Conservation (phyloP, 352 stramenopile genomes). For the Pythium rhizo-oryzae region DNA sequence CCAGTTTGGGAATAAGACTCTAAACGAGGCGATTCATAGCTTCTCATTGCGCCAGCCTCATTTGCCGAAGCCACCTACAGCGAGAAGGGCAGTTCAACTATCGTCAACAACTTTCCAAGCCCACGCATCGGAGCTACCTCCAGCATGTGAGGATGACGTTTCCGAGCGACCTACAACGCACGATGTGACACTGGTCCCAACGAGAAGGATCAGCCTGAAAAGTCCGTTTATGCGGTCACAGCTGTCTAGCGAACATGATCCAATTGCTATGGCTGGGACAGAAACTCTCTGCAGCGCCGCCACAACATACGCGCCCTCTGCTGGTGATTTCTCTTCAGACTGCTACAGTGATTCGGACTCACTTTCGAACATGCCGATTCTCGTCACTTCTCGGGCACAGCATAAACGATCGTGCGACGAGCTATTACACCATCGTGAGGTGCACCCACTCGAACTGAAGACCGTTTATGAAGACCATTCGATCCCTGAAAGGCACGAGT, state of each 20-base stretch:
- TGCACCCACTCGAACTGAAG: not conserved
- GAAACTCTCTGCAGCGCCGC: slow-evolving; percentile 17
- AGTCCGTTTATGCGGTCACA: not conserved
- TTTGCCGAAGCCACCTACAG: not conserved
- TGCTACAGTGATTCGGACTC: not conserved
- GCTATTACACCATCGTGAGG: not conserved
- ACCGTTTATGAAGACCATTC: slow-evolving; percentile 6
- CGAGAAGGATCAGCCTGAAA: not conserved
- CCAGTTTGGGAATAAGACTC: slow-evolving; percentile 70
- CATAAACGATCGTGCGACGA: not conserved
- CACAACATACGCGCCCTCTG: slow-evolving; percentile 1
- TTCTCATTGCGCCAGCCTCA: slow-evolving; percentile 50
- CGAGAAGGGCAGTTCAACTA: not conserved
- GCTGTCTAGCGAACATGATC: not conserved
- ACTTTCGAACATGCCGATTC: not conserved
- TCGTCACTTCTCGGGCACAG: slow-evolving; percentile 9
- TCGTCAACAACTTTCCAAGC: not conserved
- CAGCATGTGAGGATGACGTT: not conserved
- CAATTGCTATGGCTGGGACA: not conserved
- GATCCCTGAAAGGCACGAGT: not conserved
- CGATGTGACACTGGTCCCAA: not conserved
- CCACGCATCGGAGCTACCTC: not conserved
- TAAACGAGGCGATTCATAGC: slow-evolving; percentile 55
- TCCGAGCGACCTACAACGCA: not conserved
- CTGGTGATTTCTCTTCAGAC: slow-evolving; percentile 3